Percentiles rank a stretch among this genome's conserved stretches.
Conservation (phyloP, 2,329 filamentous ascomycete genomes). For the Cytospora leucostoma region DNA sequence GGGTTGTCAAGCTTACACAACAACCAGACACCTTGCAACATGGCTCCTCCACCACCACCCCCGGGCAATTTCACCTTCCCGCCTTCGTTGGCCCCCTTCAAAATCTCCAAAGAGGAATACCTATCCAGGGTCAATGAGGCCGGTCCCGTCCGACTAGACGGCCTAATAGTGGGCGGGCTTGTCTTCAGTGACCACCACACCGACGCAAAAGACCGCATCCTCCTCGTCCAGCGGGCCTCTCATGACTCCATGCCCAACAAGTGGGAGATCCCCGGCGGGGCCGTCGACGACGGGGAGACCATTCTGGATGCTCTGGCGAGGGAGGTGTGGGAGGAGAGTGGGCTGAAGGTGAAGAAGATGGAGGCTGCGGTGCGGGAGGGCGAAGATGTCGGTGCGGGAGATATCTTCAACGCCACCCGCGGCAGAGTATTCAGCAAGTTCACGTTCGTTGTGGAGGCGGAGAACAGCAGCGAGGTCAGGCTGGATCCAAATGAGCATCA, state of each 20-base stretch:
- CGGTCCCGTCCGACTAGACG: constrained; percentile 20
- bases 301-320: constrained; percentile 41
- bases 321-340: constrained; percentile 47
- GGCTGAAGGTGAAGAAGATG: constrained; percentile 37
- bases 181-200: constrained; percentile 33
- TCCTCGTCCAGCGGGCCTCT: constrained; percentile 43
- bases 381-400: constrained; percentile 21
- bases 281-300: constrained; percentile 40
- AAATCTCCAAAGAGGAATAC: constrained; percentile 31
- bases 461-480: constrained; percentile 28
- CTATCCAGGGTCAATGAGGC: constrained; percentile 27
- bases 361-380: constrained; percentile 23
- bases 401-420: constrained; percentile 33
- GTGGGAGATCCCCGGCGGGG: constrained; percentile 48
- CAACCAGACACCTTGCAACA: background rate
- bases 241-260: constrained; percentile 42
- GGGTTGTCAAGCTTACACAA: background rate
- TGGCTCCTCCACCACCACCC: constrained; percentile 10
- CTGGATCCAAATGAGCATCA: constrained; percentile 41
- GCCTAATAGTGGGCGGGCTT: constrained; percentile 33
- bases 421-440: constrained; percentile 33
- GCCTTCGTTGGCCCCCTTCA: constrained; percentile 29
- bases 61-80: constrained; percentile 32
- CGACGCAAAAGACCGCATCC: constrained; percentile 33
- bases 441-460: constrained; percentile 34